A percentile compares a stretch with the other conserved stretches of the same genome.
Conservation (phyloP, 176 grass and related monocot genomes). For the Tuctoria greenei region DNA sequence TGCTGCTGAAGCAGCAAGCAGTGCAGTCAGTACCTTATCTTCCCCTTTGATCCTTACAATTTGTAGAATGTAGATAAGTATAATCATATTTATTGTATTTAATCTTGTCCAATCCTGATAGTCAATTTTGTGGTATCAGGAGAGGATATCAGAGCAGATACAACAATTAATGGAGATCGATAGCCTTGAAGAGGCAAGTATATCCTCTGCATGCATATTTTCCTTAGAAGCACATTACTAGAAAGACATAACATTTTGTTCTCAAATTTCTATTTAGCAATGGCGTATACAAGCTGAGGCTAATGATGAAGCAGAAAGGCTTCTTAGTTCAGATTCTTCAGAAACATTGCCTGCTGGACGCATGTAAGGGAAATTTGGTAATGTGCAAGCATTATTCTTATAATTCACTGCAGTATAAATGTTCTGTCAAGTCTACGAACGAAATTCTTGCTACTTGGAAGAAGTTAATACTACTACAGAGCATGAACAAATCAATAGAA, state of each 20-base stretch:
- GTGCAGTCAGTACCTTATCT: conserved; percentile 61
- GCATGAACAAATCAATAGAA: not conserved
- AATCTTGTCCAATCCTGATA: conserved; percentile 14
- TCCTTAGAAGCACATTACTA: not conserved
- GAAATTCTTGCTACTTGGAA: not conserved
- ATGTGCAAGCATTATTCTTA: conserved; percentile 4
- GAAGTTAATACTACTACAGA: not conserved
- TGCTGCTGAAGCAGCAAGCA: conserved; percentile 84
- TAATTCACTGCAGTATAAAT: conserved; percentile 1
- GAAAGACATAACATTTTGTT: conserved; percentile 19
- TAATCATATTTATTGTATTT: conserved; percentile 25
- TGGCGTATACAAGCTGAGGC: conserved; percentile 96
- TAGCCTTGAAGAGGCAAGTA: conserved; percentile 93
- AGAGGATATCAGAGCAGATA: conserved; percentile 92
- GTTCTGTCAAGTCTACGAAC: not conserved
- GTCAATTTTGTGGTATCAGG: conserved; percentile 44
- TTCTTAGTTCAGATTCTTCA: conserved; percentile 70
- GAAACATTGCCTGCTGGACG: conserved; percentile 49
- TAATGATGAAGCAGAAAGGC: conserved; percentile 97
- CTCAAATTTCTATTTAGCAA: conserved; percentile 56
- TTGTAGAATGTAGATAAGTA: not conserved
- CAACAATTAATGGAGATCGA: conserved; percentile 96
- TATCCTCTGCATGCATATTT: conserved; percentile 19
- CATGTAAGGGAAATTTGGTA: conserved; percentile 45
- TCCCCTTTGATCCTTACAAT: conserved; percentile 8